A percentile compares a stretch with the other conserved stretches of the same genome.
These are phyloP conservation scores for Hypoxylon sp. DNA, from an alignment of 2,329 filamentous ascomycete genomes.

Conservation along the genomic window DNA sequence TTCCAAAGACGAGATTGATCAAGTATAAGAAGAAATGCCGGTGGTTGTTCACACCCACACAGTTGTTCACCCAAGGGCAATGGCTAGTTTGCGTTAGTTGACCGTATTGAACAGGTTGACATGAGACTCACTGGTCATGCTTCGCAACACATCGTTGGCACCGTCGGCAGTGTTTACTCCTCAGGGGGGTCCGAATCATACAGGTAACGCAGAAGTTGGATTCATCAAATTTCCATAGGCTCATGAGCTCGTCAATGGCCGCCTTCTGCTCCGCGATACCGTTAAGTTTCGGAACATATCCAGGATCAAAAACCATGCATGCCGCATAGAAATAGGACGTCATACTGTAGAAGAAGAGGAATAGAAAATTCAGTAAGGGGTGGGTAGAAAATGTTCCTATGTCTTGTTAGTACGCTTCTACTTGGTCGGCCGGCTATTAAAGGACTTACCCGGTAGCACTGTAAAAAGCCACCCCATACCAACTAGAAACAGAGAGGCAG, in stretches of 20 bases:
- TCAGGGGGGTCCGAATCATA: slow-evolving; percentile 90
- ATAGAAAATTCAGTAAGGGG: slow-evolving; percentile 80
- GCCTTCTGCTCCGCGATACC: slow-evolving; percentile 90
- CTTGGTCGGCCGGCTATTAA: neutral
- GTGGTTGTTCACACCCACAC: slow-evolving; percentile 93
- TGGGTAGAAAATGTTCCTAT: slow-evolving; percentile 70
- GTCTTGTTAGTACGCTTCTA: slow-evolving; percentile 40
- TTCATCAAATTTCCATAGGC: slow-evolving; percentile 89
- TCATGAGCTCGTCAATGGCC: slow-evolving; percentile 86
- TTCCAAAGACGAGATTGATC: slow-evolving; percentile 76
- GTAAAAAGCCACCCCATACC: slow-evolving; percentile 77
- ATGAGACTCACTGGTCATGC: slow-evolving; percentile 83
- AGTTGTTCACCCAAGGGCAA: slow-evolving; percentile 98
- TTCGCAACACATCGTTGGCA: slow-evolving; percentile 94
- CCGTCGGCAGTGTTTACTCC: slow-evolving; percentile 94
- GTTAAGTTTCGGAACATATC: slow-evolving; percentile 88
- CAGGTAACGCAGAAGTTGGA: slow-evolving; percentile 92
- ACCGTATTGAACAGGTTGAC: neutral
- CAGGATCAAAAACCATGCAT: slow-evolving; percentile 88
- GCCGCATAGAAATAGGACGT: slow-evolving; percentile 87
- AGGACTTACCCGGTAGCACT: slow-evolving; percentile 71
- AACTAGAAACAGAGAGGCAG: slow-evolving; percentile 82
- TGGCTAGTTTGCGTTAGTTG: slow-evolving; percentile 65
- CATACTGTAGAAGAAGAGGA: slow-evolving; percentile 68
- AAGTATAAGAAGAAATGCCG: slow-evolving; percentile 95